Evolutionary conservation across 2,329 filamentous ascomycete genomes (phyloP).

Genomic region (Colletotrichum sp.): DNA sequence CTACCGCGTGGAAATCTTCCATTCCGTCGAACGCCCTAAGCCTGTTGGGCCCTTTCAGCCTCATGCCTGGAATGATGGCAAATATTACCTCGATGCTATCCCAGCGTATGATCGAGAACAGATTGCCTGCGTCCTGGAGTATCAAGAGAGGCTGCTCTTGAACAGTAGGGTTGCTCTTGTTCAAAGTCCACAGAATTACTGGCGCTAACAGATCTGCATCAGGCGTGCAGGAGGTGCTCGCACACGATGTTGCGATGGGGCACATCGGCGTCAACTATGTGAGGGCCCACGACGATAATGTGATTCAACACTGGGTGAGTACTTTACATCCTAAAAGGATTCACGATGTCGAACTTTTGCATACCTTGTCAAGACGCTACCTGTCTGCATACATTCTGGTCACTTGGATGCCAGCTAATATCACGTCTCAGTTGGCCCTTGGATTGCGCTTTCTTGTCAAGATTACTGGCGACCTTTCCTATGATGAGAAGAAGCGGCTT

Average conservation of each 20-base stretch:
- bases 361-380: no score
- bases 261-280: not conserved
- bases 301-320: not conserved
- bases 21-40: not conserved
- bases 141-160: not conserved
- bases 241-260: not conserved
- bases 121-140: not conserved
- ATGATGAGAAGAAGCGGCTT: not conserved
- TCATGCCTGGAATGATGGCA: not conserved
- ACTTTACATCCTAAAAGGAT: no score
- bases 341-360: no score
- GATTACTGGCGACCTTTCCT: fast-evolving
- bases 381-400: no score
- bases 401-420: not conserved
- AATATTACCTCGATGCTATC: fast-evolving
- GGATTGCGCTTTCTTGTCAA: not conserved
- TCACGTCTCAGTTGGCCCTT: fast-evolving
- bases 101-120: not conserved
- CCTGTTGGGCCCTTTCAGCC: no score
- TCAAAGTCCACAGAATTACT: not conserved
- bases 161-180: no score
- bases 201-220: fast-evolving
- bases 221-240: fast-evolving
- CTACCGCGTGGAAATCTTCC: not conserved
- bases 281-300: no score